phyloP scores from a whole-genome alignment of 2,329 filamentous ascomycete genomes.

The Diaporthe vexans region DNA sequence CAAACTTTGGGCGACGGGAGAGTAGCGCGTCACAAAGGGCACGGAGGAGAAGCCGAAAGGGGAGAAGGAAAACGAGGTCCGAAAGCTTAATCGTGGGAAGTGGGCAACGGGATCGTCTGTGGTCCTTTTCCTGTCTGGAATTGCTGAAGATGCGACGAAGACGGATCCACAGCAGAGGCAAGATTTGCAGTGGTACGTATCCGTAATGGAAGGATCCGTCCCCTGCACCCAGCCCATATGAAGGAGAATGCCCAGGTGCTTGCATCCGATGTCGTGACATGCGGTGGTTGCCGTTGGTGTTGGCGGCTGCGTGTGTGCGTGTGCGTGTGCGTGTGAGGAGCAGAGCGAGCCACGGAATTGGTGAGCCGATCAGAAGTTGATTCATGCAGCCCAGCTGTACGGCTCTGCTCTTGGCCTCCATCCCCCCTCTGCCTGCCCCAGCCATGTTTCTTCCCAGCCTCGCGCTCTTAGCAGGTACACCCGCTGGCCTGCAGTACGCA shows the following conservation, averaged over 20 bases:
- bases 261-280: slow-evolving; percentile 31
- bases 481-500: too few species aligned
- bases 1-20: slow-evolving; percentile 31
- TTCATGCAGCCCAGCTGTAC: slow-evolving; percentile 13
- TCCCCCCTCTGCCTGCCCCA: too few species aligned
- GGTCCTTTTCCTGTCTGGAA: slow-evolving; percentile 31
- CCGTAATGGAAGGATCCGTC: slow-evolving; percentile 28
- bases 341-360: not conserved
- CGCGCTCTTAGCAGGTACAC: too few species aligned
- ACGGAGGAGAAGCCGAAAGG: slow-evolving; percentile 27
- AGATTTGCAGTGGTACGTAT: slow-evolving; percentile 25
- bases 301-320: not conserved
- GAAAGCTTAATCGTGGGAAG: slow-evolving; percentile 35
- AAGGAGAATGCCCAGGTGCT: not conserved
- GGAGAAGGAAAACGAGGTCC: slow-evolving; percentile 33
- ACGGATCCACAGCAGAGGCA: slow-evolving; percentile 24
- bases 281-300: not conserved
- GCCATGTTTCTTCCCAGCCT: too few species aligned
- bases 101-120: slow-evolving; percentile 14
- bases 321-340: not conserved
- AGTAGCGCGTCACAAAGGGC: slow-evolving; percentile 29
- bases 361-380: not conserved
- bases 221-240: slow-evolving; percentile 9
- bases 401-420: not conserved
- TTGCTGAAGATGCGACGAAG: slow-evolving; percentile 27